Percentiles rank a stretch among this genome's conserved stretches.
phyloP scores from a whole-genome alignment of 2,329 filamentous ascomycete species.

The Scedosporium apiospermum region DNA sequence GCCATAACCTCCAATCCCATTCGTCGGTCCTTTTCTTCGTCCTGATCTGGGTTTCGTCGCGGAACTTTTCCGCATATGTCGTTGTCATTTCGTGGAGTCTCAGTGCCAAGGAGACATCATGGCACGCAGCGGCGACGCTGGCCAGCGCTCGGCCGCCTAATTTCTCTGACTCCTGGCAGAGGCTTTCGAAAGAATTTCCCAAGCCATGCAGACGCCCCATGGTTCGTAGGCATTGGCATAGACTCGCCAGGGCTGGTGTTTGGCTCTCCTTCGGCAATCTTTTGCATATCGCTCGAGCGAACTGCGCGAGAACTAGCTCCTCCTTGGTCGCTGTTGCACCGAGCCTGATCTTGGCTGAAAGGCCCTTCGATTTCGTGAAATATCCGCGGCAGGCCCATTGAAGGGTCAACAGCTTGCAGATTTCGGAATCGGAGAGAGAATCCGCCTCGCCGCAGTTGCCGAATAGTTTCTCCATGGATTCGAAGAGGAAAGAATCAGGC shows the following conservation, averaged over 20 bases:
- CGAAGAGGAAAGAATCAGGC: conserved; percentile 9
- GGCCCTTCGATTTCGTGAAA: not conserved
- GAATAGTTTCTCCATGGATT: conserved; percentile 10
- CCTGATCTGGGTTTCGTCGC: not conserved
- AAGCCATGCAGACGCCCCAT: conserved; percentile 10
- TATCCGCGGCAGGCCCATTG: conserved; percentile 14
- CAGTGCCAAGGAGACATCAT: conserved; percentile 17
- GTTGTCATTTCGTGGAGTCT: conserved; percentile 13
- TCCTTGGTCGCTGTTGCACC: not conserved
- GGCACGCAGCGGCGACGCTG: conserved; percentile 10
- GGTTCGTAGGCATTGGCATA: conserved; percentile 10
- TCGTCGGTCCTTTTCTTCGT: conserved; percentile 9
- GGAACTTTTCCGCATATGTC: conserved; percentile 1
- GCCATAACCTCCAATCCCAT: conserved; percentile 25
- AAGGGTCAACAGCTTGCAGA: conserved; percentile 12
- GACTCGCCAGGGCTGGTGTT: conserved; percentile 8
- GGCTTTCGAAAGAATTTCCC: conserved; percentile 9
- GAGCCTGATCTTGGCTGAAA: not conserved
- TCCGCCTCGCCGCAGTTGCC: not conserved
- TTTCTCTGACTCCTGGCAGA: not conserved
- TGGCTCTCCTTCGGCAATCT: conserved; percentile 6
- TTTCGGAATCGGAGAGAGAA: conserved; percentile 8
- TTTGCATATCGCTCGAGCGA: conserved; percentile 4
- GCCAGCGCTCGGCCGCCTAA: conserved; percentile 6
- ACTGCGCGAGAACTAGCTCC: conserved; percentile 5